A percentile compares a stretch with the other conserved stretches of the same genome.
Conservation (phyloP, 2,329 filamentous ascomycete species). For the Trichophyton schoenleinii region DNA sequence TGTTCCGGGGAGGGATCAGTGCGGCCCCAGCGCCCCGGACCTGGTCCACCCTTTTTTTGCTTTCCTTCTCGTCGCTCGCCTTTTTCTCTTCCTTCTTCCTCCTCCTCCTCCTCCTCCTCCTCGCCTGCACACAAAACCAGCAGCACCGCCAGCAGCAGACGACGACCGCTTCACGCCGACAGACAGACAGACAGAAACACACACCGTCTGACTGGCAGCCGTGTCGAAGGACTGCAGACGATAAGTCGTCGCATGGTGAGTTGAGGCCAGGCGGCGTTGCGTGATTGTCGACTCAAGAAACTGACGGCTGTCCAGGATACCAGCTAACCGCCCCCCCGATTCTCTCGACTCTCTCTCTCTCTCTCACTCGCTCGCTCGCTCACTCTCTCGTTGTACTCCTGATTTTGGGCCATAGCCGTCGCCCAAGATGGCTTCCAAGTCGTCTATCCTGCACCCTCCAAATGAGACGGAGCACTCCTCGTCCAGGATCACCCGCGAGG, state of each 20-base stretch:
- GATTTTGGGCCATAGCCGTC: constrained; percentile 8
- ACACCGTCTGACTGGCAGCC: too few relatives aligned
- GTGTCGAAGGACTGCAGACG: not conserved
- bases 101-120: not conserved
- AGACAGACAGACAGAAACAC: too few relatives aligned
- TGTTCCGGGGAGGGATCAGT: not conserved
- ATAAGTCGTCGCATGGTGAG: not conserved
- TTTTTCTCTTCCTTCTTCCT: not conserved
- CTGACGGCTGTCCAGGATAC: not conserved
- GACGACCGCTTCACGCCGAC: too few relatives aligned
- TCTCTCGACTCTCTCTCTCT: not conserved
- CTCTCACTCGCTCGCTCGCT: not conserved
- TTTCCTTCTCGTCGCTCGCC: not conserved
- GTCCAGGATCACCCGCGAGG: constrained; percentile 56
- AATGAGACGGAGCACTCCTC: constrained; percentile 45
- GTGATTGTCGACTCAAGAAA: not conserved
- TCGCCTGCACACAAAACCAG: not conserved
- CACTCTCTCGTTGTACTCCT: not conserved
- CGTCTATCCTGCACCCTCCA: constrained; percentile 26
- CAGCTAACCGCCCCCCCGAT: not conserved
- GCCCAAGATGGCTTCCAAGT: constrained; percentile 35
- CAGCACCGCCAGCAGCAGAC: too few relatives aligned
- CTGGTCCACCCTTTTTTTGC: not conserved
- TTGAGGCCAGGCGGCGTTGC: not conserved
- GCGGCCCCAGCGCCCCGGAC: constrained; percentile 5